Percentiles rank a stretch among this genome's conserved stretches.
These are phyloP conservation scores for Fraxinus platypoda DNA, from an alignment of 305 asterid species.

Conservation along the genomic window DNA sequence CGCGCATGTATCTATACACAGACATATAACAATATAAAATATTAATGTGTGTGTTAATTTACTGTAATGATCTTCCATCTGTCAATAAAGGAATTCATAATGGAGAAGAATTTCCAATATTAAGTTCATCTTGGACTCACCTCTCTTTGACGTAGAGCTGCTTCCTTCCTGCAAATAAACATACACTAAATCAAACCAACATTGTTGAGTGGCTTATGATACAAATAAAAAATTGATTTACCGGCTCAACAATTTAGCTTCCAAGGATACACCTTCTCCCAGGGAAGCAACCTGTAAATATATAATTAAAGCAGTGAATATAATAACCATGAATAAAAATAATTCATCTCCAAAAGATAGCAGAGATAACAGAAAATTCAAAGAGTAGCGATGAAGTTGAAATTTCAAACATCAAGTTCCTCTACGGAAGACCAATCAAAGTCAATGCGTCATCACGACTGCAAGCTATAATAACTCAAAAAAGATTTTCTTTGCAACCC, in stretches of 20 bases:
- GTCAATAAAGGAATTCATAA: not conserved
- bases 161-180: slow-evolving; percentile 85
- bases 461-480: not conserved
- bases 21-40: not conserved
- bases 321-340: slow-evolving; percentile 14
- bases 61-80: not conserved
- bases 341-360: slow-evolving; percentile 23
- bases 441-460: not conserved
- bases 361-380: slow-evolving; percentile 6
- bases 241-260: slow-evolving; percentile 93
- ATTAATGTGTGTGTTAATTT: not conserved
- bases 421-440: not conserved
- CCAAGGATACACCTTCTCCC: slow-evolving; percentile 97
- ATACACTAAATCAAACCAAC: slow-evolving; percentile 38
- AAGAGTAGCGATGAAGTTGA: not conserved
- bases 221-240: slow-evolving; percentile 28
- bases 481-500: not conserved
- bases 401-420: not conserved
- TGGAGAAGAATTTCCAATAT: slow-evolving; percentile 10
- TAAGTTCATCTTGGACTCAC: slow-evolving; percentile 34
- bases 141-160: slow-evolving; percentile 94
- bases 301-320: slow-evolving; percentile 21
- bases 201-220: slow-evolving; percentile 20
- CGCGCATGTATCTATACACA: not conserved
- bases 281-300: slow-evolving; percentile 80